A percentile compares a stretch with the other conserved stretches of the same genome.
Evolutionary conservation across 768 basidiomycete genomes (phyloP).

Genomic region (Mrakia frigida): DNA sequence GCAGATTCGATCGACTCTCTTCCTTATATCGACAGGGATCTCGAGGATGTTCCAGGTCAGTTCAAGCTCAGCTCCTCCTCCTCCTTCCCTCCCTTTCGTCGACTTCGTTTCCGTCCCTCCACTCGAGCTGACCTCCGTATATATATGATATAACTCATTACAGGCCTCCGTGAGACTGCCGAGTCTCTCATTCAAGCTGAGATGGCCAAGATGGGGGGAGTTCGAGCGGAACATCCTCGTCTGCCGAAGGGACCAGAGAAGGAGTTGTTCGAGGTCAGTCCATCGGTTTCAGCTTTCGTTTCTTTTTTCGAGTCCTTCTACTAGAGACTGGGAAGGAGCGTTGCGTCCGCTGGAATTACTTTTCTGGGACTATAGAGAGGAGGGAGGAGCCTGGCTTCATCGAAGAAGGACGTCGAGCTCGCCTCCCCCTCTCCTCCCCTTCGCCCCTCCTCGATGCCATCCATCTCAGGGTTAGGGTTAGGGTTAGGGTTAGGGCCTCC

Average conservation of each 20-base stretch:
- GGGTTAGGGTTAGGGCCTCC: too few species aligned
- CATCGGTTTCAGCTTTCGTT: not conserved
- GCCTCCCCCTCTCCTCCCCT: not conserved
- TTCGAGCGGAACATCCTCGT: slow-evolving; percentile 16
- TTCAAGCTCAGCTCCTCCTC: not conserved
- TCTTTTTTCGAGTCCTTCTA: too few species aligned
- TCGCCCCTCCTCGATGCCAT: not conserved
- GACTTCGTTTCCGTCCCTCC: too few species aligned
- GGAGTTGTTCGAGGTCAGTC: slow-evolving; percentile 26
- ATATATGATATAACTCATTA: not conserved
- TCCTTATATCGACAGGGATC: slow-evolving; percentile 31
- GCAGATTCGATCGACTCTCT: slow-evolving; percentile 27
- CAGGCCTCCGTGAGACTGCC: slow-evolving; percentile 29
- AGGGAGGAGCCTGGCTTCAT: too few species aligned
- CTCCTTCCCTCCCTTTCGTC: not conserved
- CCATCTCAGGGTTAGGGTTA: too few species aligned
- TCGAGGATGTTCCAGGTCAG: slow-evolving; percentile 30
- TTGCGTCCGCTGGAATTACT: too few species aligned
- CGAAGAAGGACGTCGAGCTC: not conserved
- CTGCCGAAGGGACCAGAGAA: slow-evolving; percentile 16
- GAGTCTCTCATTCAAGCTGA: slow-evolving; percentile 16
- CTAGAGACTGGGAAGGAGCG: too few species aligned
- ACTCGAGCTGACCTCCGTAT: not conserved
- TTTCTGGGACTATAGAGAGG: not conserved
- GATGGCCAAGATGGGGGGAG: slow-evolving; percentile 10